These are phyloP conservation scores for Westerdykella ornata DNA, from an alignment of 2,329 filamentous ascomycete genomes.

Conservation along the genomic window DNA sequence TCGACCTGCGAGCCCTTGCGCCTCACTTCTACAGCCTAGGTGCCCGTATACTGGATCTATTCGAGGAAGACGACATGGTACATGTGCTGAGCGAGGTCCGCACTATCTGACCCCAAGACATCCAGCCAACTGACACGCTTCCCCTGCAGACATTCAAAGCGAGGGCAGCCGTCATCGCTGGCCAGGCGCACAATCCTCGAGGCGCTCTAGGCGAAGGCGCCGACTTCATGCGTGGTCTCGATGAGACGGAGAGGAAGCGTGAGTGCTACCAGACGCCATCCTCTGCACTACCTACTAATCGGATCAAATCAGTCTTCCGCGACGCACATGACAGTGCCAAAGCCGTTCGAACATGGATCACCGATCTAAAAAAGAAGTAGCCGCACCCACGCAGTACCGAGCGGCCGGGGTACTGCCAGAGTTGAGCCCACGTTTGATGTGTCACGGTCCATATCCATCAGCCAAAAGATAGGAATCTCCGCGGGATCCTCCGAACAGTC, in stretches of 20 bases:
- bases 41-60: slow-evolving; percentile 78
- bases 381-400: too few relatives aligned
- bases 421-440: too few relatives aligned
- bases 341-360: slow-evolving; percentile 42
- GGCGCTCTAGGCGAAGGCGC: slow-evolving; percentile 59
- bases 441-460: too few relatives aligned
- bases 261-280: slow-evolving; percentile 18
- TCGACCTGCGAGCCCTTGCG: slow-evolving; percentile 75
- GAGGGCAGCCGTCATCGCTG: slow-evolving; percentile 72
- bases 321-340: slow-evolving; percentile 45
- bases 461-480: too few relatives aligned
- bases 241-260: slow-evolving; percentile 77
- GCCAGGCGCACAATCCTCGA: slow-evolving; percentile 81
- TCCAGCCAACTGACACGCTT: background rate
- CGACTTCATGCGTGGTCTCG: slow-evolving; percentile 80
- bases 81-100: slow-evolving; percentile 48
- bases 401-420: too few relatives aligned
- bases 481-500: too few relatives aligned
- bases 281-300: slow-evolving; percentile 3
- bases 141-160: slow-evolving; percentile 63
- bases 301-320: slow-evolving; percentile 38
- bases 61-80: slow-evolving; percentile 77
- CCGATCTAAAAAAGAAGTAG: slow-evolving; percentile 37
- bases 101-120: background rate
- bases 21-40: slow-evolving; percentile 84